Conservation (phyloP, 1,284 basidiomycete species). For the Ganoderma boninense region DNA sequence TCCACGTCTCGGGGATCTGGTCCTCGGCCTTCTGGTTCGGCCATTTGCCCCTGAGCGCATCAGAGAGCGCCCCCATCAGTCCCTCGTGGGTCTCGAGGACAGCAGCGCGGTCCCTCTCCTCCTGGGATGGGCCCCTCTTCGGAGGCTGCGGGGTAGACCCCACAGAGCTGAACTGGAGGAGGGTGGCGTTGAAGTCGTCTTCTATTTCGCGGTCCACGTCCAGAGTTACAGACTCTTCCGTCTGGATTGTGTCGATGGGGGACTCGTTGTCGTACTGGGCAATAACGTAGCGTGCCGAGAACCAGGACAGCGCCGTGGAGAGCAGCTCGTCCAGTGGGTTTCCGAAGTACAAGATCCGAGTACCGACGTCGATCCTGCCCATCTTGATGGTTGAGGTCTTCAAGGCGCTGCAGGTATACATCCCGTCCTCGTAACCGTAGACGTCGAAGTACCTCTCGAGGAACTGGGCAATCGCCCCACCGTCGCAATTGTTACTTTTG, state of each 20-base stretch:
- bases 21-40: background rate
- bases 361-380: background rate
- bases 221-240: background rate
- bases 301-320: conserved; percentile 3
- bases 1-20: background rate
- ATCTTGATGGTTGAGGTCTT: background rate
- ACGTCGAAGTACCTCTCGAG: conserved; percentile 21
- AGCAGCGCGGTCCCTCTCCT: background rate
- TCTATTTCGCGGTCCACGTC: background rate
- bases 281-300: conserved; percentile 14
- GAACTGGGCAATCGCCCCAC: conserved; percentile 1
- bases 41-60: background rate
- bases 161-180: background rate
- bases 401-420: background rate
- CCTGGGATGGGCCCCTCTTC: background rate
- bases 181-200: no score
- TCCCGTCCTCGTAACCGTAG: background rate
- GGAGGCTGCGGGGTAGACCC: background rate
- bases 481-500: background rate
- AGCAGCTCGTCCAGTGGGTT: conserved; percentile 15
- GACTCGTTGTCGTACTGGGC: background rate
- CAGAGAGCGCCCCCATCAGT: background rate
- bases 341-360: background rate
- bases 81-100: background rate
- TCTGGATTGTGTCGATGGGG: background rate